Evolutionary conservation across 306 rosid species (phyloP), one percentile per base, ranked within the genome.

Genomic region (Trifolium fragiferum): DNA sequence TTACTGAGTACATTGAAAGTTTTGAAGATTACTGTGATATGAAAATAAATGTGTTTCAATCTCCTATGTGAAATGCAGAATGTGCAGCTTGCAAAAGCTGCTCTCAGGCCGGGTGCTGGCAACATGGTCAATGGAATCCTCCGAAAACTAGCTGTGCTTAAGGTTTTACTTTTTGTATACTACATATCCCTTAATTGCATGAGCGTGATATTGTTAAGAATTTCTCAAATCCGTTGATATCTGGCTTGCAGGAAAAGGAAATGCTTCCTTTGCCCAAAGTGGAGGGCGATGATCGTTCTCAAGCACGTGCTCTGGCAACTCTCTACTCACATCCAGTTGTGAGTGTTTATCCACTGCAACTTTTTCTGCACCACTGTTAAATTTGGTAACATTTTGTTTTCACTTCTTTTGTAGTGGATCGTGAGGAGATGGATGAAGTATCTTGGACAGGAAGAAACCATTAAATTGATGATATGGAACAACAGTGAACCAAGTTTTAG

Each of bases 101-200:
- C 97, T 81, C 93, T 92, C 62, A 87, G 97, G 81, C 90, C 93
- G 38, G 98, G 98, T 81, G 98, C 98, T 77, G 93, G 96, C 33
- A 92, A 88, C 84, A 75, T 92, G 98, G 96, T 92, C 83, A 92
- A 92, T 73, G 98, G 92, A 53, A 85, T 92, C 70, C 93, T 92
- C 35, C 82, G 93, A 74, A 92, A 88, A 86, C 96, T 92, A 71
- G 89, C 74, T 75, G 68, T 66, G 78, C 93, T 85, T 38, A 87
- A 85, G 96, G 98, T 90, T 70, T 80, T 68, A 76, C 63, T 64
- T 63, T 73, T 41, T 49, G 21, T 18, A 32, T n/a, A 72, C 66
- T 64, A 16, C 40, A 76, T 32, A 13, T 62, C 43, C 49, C 35
- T 57, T 53, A 67, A 62, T 59, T 15, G 27, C 44, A 62, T 46